Evolutionary conservation across 2,329 filamentous ascomycete genomes (phyloP).

Genomic region (Xylaria multiplex): DNA sequence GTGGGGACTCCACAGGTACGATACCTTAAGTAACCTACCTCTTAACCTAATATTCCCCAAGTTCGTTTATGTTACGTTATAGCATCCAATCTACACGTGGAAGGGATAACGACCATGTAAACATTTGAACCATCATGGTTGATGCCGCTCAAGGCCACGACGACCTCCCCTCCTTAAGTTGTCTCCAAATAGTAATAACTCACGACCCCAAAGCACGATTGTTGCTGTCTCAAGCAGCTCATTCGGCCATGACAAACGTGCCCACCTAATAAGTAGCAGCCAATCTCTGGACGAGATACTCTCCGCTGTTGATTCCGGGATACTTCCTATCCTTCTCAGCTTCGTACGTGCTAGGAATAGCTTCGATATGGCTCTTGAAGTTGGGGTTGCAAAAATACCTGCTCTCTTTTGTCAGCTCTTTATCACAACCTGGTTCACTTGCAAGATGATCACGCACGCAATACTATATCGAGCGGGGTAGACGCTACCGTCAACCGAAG

Average conservation of each 20-base stretch:
- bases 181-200: not conserved
- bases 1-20: not conserved
- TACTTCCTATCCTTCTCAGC: conserved; percentile 79
- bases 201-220: not conserved
- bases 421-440: conserved; percentile 15
- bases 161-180: not conserved
- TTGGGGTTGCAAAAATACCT: conserved; percentile 92
- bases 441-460: conserved; percentile 64
- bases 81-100: not conserved
- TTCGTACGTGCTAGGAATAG: conserved; percentile 79
- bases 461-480: conserved; percentile 87
- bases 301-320: conserved; percentile 76
- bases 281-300: conserved; percentile 83
- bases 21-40: too few species aligned
- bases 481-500: conserved; percentile 62
- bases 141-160: not conserved
- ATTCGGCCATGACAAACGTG: not conserved
- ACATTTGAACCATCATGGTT: not conserved
- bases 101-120: not conserved
- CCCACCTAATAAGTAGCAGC: conserved; percentile 72
- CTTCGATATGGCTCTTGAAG: conserved; percentile 78
- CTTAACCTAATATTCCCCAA: not conserved
- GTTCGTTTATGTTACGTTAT: conserved; percentile 12
- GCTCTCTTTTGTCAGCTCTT: conserved; percentile 6
- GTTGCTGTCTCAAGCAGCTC: not conserved